phyloP scores from a whole-genome alignment of 192 early-diverging fungal species.

The Backusella luteola region DNA sequence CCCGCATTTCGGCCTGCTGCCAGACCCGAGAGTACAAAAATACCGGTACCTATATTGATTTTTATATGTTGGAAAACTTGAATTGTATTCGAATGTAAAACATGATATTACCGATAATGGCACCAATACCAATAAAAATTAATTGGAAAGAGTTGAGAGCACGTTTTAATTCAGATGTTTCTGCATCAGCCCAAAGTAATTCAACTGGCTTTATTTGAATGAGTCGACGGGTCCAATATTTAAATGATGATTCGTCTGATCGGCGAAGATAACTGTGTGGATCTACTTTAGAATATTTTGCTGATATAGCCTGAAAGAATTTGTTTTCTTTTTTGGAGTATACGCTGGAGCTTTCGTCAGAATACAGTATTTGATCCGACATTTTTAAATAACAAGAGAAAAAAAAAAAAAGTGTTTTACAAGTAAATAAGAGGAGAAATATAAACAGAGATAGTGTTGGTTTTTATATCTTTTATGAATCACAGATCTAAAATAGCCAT shows the following conservation, averaged over 20 bases:
- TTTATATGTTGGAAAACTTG: not conserved
- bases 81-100: not conserved
- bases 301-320: not conserved
- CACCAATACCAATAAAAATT: constrained; percentile 33
- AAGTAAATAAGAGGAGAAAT: not conserved
- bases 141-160: constrained; percentile 17
- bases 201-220: constrained; percentile 33
- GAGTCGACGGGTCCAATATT: constrained; percentile 19
- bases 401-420: not conserved
- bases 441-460: not conserved
- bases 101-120: constrained; percentile 25
- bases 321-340: not conserved
- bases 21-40: constrained; percentile 47
- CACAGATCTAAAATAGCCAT: not conserved
- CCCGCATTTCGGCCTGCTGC: constrained; percentile 80
- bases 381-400: not conserved
- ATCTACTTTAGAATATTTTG: constrained; percentile 16
- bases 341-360: not conserved
- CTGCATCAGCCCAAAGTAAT: constrained; percentile 19
- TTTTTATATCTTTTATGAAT: not conserved
- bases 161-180: constrained; percentile 23
- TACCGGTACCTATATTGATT: constrained; percentile 21
- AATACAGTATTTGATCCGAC: not conserved
- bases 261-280: constrained; percentile 30
- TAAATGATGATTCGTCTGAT: constrained; percentile 12